Evolutionary conservation across 169 alveolate species (phyloP), one percentile per base, ranked within the genome.

Genomic region (Besnoitia besnoiti): DNA sequence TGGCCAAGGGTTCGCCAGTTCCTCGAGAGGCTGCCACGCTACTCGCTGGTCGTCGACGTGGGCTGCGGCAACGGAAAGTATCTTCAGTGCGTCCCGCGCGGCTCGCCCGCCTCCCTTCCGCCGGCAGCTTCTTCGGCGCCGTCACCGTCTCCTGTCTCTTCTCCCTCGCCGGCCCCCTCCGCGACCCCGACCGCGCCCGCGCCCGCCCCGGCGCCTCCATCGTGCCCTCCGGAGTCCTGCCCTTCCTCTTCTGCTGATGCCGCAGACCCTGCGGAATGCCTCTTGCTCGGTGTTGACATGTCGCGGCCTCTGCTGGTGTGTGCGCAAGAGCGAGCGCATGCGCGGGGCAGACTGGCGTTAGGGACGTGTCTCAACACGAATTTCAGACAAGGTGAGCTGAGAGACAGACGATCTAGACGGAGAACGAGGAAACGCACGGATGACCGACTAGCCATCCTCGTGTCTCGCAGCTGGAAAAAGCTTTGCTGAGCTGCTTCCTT

Each of bases 1-100:
- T 99, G 99, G 99, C 99, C 99, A 16, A 96, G 97, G 90, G 99
- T 99, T 3, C 97, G 96, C 44, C 94, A 96, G 61, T 97, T 97
- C 94, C 95, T 99, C 47, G 97, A 97, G 91, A 93, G 96, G 44
- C 94, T 97, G 85, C 97, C 97, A 46, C 95, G 97, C 40, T 98
- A 97, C 79, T 96, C 99, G 10, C 91, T 98, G 10, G 98, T 98
- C 73, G 92, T 97, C 27, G 99, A 99, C 95, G 98, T 98, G 8
- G 99, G 99, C 7, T 99, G 99, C 94, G 99, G 99, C 76, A 99
- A 98, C 95, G 99, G 99, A 14, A 99, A 99, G 95, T 98, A 99
- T 95, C 96, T 98, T 59, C 94, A 96, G 47, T 92, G 95, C 40
- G 95, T 94, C 92, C 95, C 95, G 91, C 92, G 93, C 73, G 35